phyloP scores from a whole-genome alignment of 495 filamentous ascomycete species.

The Talaromyces proteolyticus region DNA sequence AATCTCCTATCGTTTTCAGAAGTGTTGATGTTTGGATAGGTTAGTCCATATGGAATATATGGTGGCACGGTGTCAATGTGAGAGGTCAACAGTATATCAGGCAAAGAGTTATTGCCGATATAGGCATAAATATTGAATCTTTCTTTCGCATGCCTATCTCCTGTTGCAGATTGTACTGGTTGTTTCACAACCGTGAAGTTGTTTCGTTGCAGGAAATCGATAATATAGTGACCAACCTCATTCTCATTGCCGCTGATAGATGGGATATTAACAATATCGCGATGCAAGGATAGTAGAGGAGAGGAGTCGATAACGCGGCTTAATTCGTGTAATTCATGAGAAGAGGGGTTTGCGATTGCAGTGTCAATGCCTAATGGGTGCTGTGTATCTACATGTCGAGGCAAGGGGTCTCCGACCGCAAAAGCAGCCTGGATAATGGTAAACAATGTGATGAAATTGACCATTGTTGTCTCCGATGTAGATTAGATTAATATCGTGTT shows the following conservation, averaged over 20 bases:
- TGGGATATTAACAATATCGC: slow-evolving; percentile 64
- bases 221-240: slow-evolving; percentile 61
- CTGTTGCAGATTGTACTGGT: slow-evolving; percentile 21
- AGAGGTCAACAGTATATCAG: slow-evolving; percentile 64
- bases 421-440: too few relatives aligned
- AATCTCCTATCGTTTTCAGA: slow-evolving; percentile 36
- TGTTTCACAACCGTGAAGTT: slow-evolving; percentile 66
- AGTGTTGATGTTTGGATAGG: neutral
- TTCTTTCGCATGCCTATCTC: too few relatives aligned
- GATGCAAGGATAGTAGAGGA: slow-evolving; percentile 73
- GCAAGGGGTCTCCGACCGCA: too few relatives aligned
- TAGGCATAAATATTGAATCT: slow-evolving; percentile 82
- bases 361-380: too few relatives aligned
- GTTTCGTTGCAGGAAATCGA: slow-evolving; percentile 55
- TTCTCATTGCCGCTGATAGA: slow-evolving; percentile 72
- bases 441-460: too few relatives aligned
- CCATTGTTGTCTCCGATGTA: too few relatives aligned
- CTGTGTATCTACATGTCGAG: too few relatives aligned
- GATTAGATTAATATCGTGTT: too few relatives aligned
- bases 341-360: too few relatives aligned
- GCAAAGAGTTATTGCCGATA: slow-evolving; percentile 43
- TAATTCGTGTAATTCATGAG: too few relatives aligned
- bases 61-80: slow-evolving; percentile 70
- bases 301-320: slow-evolving; percentile 29
- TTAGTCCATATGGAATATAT: slow-evolving; percentile 52